Evolutionary conservation across 2,329 filamentous ascomycete genomes (phyloP), one percentile per base, ranked within the genome.

Genomic region (Claviceps capensis): DNA sequence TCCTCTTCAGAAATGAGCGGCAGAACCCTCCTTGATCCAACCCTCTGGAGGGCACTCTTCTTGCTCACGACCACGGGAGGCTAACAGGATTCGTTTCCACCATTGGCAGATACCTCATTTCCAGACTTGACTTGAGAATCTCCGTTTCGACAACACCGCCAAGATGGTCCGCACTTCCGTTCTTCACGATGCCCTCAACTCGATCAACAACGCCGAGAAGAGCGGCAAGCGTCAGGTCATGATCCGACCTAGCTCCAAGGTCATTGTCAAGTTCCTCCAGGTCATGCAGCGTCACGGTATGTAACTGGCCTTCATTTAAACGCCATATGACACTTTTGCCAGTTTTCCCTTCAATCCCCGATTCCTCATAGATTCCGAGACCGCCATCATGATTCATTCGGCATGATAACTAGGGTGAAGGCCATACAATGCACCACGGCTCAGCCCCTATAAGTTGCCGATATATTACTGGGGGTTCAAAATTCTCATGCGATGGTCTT

Each of bases 121-220:
- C 73, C 68, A 63, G 59, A 51, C 65, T 63, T 75, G 83, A 86
- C 78, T 78, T 85, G 84, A 89, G 84, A 88, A 88, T 88, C 85
- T 88, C 79, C 68, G 63, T 64, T 56, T 59, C 57, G 56, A 67
- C 63, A 66, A 69, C 61, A 78, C 79, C 82, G 83, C 72, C 82
- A 96, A 86, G 72, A 98, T 98, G 91, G 90, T 96, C 77, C 89
- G 88, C 80, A 97, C 93, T 69, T 95, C 89, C 73, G 93, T 97
- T 70, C 90, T 98, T 76, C 94, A 97, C 83, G 93, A 98, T 85
- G 89, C 88, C 72, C 86, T 96, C 69, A 95, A 95, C 75, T 81
- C 83, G 80, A 97, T 98, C 86, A 98, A 98, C 89, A 98, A 98
- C 76, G 93, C 93, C 81, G 94, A 98, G 84, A 97, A 98, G 86